Conservation (phyloP, 192 early-diverging fungal species). For the Dissophora globulifera region DNA sequence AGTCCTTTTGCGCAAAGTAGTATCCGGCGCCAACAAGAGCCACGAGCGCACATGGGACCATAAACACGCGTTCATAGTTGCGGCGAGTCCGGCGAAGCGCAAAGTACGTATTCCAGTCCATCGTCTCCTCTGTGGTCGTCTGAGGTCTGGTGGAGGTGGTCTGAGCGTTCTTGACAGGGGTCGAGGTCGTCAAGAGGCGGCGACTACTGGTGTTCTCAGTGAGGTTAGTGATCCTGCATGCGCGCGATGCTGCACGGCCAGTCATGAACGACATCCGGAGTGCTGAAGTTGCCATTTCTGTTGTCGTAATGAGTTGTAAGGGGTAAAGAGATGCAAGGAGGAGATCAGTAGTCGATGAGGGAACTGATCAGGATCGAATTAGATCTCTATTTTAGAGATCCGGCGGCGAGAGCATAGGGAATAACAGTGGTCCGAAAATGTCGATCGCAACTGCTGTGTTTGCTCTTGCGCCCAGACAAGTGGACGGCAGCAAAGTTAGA, state of each 20-base stretch:
- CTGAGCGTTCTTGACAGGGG: conserved; percentile 16
- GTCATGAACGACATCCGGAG: conserved; percentile 45
- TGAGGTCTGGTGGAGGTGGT: not conserved
- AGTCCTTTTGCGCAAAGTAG: conserved; percentile 66
- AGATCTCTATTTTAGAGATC: no score
- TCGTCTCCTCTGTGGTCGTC: conserved; percentile 21
- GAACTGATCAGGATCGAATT: no score
- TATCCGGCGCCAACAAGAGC: conserved; percentile 54
- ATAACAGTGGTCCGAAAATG: no score
- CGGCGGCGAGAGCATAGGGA: no score
- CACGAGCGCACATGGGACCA: conserved; percentile 60
- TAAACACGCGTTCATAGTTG: conserved; percentile 67
- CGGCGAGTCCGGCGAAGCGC: conserved; percentile 67
- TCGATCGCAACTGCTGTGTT: no score
- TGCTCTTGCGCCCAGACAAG: no score
- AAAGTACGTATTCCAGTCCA: conserved; percentile 74
- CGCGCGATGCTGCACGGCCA: conserved; percentile 17
- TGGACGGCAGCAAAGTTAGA: no score
- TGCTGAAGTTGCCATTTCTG: conserved; percentile 48
- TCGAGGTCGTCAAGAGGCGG: conserved; percentile 32
- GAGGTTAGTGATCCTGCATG: no score
- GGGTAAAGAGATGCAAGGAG: no score
- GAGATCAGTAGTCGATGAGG: no score
- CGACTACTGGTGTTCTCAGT: conserved; percentile 17
- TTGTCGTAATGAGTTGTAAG: no score